Conservation (phyloP, 495 filamentous ascomycete species). For the Aspergillus nanangensis region DNA sequence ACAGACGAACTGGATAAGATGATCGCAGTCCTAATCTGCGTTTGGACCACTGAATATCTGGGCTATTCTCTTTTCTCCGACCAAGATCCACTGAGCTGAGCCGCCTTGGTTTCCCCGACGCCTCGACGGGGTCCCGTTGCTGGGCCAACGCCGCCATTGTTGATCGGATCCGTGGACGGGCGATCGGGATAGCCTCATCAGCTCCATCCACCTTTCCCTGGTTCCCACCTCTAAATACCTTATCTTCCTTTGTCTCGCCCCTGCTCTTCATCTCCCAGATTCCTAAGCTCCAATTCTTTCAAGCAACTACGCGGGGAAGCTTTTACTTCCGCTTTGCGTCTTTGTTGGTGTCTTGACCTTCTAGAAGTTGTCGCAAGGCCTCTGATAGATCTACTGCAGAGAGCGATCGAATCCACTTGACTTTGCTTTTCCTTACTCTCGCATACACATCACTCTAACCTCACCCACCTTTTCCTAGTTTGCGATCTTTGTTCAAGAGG, state of each 20-base stretch:
- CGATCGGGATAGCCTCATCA: constrained; percentile 35
- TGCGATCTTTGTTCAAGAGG: constrained; percentile 17
- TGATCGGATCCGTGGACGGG: constrained; percentile 39
- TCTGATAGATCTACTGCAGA: constrained; percentile 11
- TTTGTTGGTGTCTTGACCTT: neutral
- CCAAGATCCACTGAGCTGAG: constrained; percentile 14
- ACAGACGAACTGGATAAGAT: constrained; percentile 3
- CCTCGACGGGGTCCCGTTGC: constrained; percentile 29
- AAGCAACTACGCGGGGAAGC: constrained; percentile 2
- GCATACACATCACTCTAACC: too few relatives aligned
- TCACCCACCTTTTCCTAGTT: constrained; percentile 11
- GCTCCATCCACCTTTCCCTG: constrained; percentile 24
- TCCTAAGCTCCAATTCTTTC: constrained; percentile 6
- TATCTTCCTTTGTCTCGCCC: constrained; percentile 23
- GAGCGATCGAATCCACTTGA: constrained; percentile 13
- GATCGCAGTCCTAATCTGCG: constrained; percentile 16
- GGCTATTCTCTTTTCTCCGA: constrained; percentile 2
- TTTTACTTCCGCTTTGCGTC: neutral
- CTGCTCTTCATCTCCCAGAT: constrained; percentile 14
- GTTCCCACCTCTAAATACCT: constrained; percentile 30
- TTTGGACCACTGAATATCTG: constrained; percentile 5
- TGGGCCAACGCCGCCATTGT: constrained; percentile 42
- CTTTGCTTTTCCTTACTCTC: constrained; percentile 12
- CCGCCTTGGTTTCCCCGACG: constrained; percentile 30
- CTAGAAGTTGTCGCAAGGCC: neutral